Base-by-base conservation (phyloP, 768 basidiomycete genomes). In the Suillus weaverae region DNA sequence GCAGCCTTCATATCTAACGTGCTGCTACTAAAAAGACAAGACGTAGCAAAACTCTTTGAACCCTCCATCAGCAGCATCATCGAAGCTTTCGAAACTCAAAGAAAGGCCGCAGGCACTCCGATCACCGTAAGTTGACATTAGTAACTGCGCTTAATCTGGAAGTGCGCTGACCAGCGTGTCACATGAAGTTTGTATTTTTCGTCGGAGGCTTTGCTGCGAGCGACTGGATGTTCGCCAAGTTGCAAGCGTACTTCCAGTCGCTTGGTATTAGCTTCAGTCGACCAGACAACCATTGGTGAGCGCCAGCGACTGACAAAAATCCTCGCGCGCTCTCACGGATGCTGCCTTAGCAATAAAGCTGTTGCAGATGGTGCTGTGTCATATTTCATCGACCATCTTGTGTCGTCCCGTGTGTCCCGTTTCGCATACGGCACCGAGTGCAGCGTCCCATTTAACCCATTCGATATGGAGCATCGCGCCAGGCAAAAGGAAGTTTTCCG, bases 231-330 rank as follows among this genome's bases (percentile, higher is more conserved):
- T 85, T 81, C 65, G 66, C 73, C 2, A 74, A 77, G 54, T 78
- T 87, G 2, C 79, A 79, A 46, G 72, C 70, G 60, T 69, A 74
- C 6, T 73, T 87, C 11, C 74, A 74, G 5, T 67, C 74, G 5
- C 69, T 77, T 0, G 78, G 80, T n/a, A 69, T 85, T 43, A 76
- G 72, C 38, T 71, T 87, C 20, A 78, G 80, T 60, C 78, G 84
- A 9, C 86, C 86, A 0, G 84, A 86, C 63, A 81, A 79, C 41
- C 83, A 85, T 64, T 78, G 86, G 86, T 86, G 69, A 53, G 84
- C 77, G n/a, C 35, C 50, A 16, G 38, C 43, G 14, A 41, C 7
- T 30, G 38, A 26, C n/a, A 7, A 41, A 35, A 43, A 33, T 36
- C n/a, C 35, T 50, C 18, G n/a, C 3, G 11, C 22, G n/a, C 5